Conservation (phyloP, 768 basidiomycete genomes). For the Boletus edulis region DNA sequence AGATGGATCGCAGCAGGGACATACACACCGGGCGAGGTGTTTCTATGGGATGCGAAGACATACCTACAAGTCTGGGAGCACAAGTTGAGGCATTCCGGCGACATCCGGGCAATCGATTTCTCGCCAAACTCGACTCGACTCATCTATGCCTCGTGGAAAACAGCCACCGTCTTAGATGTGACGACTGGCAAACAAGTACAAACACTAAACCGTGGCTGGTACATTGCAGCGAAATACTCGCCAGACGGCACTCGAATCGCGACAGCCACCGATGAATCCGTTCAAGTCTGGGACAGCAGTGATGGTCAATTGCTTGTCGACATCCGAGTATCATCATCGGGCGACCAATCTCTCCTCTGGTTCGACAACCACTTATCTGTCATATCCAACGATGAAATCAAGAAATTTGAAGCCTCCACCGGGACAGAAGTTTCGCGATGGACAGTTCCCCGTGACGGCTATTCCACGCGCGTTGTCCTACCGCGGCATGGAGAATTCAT, state of each 20-base stretch:
- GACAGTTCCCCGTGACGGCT: too few relatives aligned
- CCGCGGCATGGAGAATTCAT: too few relatives aligned
- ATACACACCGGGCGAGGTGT: accelerated
- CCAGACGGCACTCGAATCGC: neutral
- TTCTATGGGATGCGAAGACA: too few relatives aligned
- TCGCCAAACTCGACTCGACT: neutral
- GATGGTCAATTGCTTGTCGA: neutral
- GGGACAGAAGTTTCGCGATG: neutral
- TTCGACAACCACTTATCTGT: neutral
- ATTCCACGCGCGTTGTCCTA: too few relatives aligned
- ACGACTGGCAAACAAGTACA: neutral
- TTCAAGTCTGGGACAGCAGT: neutral
- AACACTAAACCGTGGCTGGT: neutral
- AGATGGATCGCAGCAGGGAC: too few relatives aligned
- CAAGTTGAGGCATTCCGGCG: neutral
- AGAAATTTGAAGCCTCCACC: neutral
- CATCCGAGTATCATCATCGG: too few relatives aligned
- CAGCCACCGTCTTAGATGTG: neutral
- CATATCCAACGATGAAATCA: neutral
- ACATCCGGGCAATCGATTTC: neutral
- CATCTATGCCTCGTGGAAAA: neutral
- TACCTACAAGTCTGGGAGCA: too few relatives aligned
- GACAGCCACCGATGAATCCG: neutral
- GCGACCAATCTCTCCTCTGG: neutral
- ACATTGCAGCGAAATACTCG: neutral